Percentiles rank a stretch among this genome's conserved stretches.
Evolutionary conservation across 2,329 filamentous ascomycete genomes (phyloP).

Genomic region (Pseudocercospora fijiensis): DNA sequence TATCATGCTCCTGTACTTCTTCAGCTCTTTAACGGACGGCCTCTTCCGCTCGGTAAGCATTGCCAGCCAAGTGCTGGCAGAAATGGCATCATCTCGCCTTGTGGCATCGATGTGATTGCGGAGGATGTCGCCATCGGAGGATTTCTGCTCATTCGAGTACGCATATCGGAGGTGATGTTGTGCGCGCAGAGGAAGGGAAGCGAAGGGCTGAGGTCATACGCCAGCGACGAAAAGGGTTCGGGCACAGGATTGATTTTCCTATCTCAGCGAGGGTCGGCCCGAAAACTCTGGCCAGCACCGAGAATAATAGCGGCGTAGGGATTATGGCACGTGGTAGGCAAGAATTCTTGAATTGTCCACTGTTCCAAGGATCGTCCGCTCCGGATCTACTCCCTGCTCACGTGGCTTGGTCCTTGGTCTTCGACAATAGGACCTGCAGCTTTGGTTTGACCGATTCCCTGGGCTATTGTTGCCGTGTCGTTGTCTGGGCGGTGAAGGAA

Average conservation of each 20-base stretch:
- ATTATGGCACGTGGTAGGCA: not conserved
- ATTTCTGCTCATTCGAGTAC: too few species aligned
- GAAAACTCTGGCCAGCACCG: slow-evolving; percentile 34
- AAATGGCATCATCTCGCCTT: too few species aligned
- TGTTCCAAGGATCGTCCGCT: not conserved
- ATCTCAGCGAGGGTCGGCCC: not conserved
- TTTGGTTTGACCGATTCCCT: not conserved
- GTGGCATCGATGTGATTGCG: too few species aligned
- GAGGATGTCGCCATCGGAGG: too few species aligned
- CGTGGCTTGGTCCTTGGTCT: not conserved
- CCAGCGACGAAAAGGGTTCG: not conserved
- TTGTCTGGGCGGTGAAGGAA: slow-evolving; percentile 2
- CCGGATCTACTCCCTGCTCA: not conserved
- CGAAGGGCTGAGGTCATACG: too few species aligned
- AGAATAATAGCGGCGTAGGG: slow-evolving; percentile 39
- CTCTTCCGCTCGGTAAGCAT: too few species aligned
- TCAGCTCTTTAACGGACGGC: too few species aligned
- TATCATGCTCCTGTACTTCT: too few species aligned
- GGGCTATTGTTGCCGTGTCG: not conserved
- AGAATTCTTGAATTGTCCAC: not conserved
- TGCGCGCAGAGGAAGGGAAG: too few species aligned
- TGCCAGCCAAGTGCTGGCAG: too few species aligned
- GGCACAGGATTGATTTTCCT: not conserved
- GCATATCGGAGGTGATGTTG: too few species aligned
- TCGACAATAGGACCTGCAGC: not conserved